Evolutionary conservation across 75 land plant species (phyloP).

Genomic region (Picea sitchensis): DNA sequence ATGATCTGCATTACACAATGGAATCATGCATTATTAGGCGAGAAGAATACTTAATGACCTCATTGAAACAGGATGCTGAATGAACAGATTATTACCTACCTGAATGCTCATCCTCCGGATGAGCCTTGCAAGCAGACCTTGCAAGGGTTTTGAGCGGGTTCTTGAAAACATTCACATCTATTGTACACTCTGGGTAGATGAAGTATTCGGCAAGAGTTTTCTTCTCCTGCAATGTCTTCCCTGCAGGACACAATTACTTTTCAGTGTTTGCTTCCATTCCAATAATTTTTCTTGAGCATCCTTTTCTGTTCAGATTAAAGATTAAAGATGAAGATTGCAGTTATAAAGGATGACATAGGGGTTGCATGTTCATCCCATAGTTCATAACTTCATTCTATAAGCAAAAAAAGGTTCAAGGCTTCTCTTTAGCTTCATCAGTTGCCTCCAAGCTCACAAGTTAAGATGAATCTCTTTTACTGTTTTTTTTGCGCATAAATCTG

Average conservation of each 20-base stretch:
- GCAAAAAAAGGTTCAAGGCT: no score
- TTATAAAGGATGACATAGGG: no score
- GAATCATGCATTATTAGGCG: neutral
- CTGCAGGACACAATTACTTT: conserved; percentile 3
- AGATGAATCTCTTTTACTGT: neutral
- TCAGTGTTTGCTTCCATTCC: no score
- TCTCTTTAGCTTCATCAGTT: no score
- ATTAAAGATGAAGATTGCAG: no score
- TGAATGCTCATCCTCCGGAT: conserved; percentile 8
- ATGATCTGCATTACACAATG: neutral
- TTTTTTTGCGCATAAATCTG: neutral
- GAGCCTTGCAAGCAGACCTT: neutral
- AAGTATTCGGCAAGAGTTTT: conserved; percentile 42
- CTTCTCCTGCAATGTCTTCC: conserved; percentile 43
- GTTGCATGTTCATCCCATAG: no score
- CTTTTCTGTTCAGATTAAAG: no score
- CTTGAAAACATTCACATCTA: conserved; percentile 30
- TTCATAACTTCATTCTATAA: no score
- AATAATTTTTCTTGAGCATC: no score
- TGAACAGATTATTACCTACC: conserved; percentile 1
- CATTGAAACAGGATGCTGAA: neutral
- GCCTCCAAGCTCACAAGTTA: no score
- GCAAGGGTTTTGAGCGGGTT: conserved; percentile 20
- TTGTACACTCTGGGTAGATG: conserved; percentile 37
- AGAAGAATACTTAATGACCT: neutral